A percentile compares a stretch with the other conserved stretches of the same genome.
Conservation (phyloP, 2,329 filamentous ascomycete genomes). For the Colletotrichum musicola region DNA sequence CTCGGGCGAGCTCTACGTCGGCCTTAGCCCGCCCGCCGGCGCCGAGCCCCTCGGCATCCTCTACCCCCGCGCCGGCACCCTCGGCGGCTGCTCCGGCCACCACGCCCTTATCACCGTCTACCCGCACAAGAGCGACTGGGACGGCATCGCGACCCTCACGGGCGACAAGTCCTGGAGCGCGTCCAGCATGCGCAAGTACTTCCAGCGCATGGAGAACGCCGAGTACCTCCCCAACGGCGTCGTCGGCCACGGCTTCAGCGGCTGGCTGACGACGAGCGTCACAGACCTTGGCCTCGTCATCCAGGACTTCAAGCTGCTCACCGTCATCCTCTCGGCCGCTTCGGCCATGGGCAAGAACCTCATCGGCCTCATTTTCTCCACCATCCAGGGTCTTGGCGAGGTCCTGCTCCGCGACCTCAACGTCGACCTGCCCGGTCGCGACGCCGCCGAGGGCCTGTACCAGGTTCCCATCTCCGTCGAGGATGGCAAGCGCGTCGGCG, state of each 20-base stretch:
- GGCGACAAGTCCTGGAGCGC: conserved; percentile 70
- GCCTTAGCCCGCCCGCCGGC: conserved; percentile 53
- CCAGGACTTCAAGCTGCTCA: conserved; percentile 46
- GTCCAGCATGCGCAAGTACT: conserved; percentile 71
- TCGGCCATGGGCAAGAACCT: conserved; percentile 47
- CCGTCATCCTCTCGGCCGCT: conserved; percentile 47
- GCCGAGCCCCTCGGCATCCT: conserved; percentile 57
- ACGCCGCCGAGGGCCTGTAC: conserved; percentile 51
- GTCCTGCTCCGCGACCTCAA: conserved; percentile 48
- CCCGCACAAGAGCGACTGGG: conserved; percentile 71
- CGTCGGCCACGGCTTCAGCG: conserved; percentile 66
- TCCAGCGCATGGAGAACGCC: conserved; percentile 67
- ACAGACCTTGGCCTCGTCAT: conserved; percentile 43
- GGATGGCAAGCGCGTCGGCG: conserved; percentile 57
- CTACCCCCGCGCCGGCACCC: conserved; percentile 60
- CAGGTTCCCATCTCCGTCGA: conserved; percentile 65
- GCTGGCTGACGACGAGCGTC: conserved; percentile 58
- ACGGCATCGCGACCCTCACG: conserved; percentile 68
- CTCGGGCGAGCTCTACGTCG: conserved; percentile 53
- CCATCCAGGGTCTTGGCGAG: conserved; percentile 44
- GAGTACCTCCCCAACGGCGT: conserved; percentile 60
- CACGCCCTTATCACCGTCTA: conserved; percentile 71
- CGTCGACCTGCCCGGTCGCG: conserved; percentile 42
- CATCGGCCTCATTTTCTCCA: conserved; percentile 40
- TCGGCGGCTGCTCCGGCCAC: conserved; percentile 68